Conservation (phyloP, 345 rosid species). For the Microcos paniculata region DNA sequence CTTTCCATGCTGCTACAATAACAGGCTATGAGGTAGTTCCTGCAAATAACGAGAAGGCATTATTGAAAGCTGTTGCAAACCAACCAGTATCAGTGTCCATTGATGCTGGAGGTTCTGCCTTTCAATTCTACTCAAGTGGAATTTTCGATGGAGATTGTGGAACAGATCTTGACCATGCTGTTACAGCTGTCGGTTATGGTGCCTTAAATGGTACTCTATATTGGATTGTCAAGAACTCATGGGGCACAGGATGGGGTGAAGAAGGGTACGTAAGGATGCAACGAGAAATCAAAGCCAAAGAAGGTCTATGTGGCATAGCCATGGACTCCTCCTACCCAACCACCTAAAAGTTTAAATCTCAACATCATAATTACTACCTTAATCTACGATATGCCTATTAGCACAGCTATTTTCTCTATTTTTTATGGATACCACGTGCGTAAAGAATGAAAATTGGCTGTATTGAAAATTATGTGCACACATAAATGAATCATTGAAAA, state of each 20-base stretch:
- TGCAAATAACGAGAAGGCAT: slow-evolving; percentile 40
- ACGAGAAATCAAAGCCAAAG: slow-evolving; percentile 23
- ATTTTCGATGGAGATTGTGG: slow-evolving; percentile 48
- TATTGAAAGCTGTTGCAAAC: slow-evolving; percentile 54
- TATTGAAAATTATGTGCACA: background rate
- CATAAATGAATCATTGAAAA: background rate
- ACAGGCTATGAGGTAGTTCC: slow-evolving; percentile 49
- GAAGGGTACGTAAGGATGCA: slow-evolving; percentile 36
- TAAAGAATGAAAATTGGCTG: background rate
- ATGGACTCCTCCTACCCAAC: slow-evolving; percentile 37
- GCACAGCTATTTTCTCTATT: background rate
- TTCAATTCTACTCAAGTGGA: slow-evolving; percentile 51
- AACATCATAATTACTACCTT: background rate
- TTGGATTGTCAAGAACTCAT: slow-evolving; percentile 44
- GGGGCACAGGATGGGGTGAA: slow-evolving; percentile 38
- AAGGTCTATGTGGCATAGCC: slow-evolving; percentile 43
- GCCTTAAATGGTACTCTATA: background rate
- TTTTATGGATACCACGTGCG: background rate
- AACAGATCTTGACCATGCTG: slow-evolving; percentile 7
- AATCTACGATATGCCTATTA: background rate
- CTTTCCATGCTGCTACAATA: slow-evolving; percentile 26
- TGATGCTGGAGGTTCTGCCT: slow-evolving; percentile 39
- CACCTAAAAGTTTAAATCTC: background rate
- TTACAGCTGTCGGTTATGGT: background rate
- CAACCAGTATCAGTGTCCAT: slow-evolving; percentile 61